A percentile compares a stretch with the other conserved stretches of the same genome.
Conservation (phyloP, 2,329 filamentous ascomycete species). For the Ophiostoma tasmaniense region DNA sequence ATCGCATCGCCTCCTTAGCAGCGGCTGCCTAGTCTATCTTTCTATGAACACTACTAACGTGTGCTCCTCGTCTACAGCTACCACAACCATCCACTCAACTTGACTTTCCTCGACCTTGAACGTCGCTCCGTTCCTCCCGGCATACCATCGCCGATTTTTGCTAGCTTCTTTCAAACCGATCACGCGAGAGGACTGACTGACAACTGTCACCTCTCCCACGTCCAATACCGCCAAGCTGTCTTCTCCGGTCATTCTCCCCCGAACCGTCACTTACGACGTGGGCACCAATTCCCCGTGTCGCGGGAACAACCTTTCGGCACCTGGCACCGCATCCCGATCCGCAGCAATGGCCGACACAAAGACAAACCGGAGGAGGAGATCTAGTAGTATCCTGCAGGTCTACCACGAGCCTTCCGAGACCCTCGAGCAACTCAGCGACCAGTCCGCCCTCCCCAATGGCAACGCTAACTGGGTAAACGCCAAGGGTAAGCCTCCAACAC, state of each 20-base stretch:
- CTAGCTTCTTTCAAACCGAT: not conserved
- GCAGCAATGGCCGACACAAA: constrained; percentile 56
- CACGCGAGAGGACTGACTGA: not conserved
- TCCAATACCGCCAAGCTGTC: constrained; percentile 89
- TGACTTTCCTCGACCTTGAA: not conserved
- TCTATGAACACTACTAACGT: not conserved
- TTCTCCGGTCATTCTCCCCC: constrained; percentile 77
- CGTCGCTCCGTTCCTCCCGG: not conserved
- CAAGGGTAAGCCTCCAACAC: constrained; percentile 60
- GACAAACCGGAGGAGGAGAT: constrained; percentile 75
- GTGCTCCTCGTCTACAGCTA: not conserved
- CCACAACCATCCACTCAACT: not conserved
- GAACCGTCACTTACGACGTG: constrained; percentile 86
- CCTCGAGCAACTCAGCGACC: constrained; percentile 94
- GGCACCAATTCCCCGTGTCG: constrained; percentile 61
- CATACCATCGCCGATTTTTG: not conserved
- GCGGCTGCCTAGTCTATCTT: not conserved
- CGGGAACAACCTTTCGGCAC: constrained; percentile 34
- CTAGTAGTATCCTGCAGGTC: constrained; percentile 84
- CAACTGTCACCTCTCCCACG: not conserved
- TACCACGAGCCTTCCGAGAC: constrained; percentile 96
- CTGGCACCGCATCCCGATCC: constrained; percentile 34
- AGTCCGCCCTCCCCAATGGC: constrained; percentile 86
- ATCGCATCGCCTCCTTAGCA: not conserved
- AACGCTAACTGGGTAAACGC: constrained; percentile 99